These are phyloP conservation scores for Endocarpon pusillum DNA, from an alignment of 495 filamentous ascomycete species.

Conservation along the genomic window DNA sequence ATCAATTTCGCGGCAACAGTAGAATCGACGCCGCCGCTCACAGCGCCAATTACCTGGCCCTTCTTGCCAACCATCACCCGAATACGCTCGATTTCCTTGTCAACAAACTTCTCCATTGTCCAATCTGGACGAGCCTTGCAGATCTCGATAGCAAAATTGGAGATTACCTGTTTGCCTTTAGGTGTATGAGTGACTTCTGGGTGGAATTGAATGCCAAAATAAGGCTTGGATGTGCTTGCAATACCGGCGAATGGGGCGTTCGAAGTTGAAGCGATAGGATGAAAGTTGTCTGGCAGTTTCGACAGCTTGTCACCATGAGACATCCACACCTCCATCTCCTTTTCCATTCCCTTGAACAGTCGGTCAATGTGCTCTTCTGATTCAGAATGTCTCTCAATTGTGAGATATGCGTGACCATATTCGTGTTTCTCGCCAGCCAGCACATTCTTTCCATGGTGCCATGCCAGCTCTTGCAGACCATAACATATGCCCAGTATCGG, in stretches of 20 bases:
- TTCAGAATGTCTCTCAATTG: slow-evolving; percentile 29
- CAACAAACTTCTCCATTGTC: slow-evolving; percentile 68
- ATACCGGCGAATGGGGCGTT: slow-evolving; percentile 74
- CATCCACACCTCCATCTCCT: slow-evolving; percentile 64
- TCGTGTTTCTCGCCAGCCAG: slow-evolving; percentile 52
- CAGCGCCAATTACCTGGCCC: slow-evolving; percentile 71
- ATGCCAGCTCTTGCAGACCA: slow-evolving; percentile 70
- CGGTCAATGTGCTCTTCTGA: slow-evolving; percentile 42
- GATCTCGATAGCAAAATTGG: slow-evolving; percentile 69
- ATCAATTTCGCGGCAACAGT: slow-evolving; percentile 80
- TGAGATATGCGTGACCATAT: slow-evolving; percentile 50
- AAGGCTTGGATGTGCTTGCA: slow-evolving; percentile 49
- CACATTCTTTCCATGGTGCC: slow-evolving; percentile 54
- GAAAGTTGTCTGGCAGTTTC: slow-evolving; percentile 51
- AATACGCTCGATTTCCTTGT: slow-evolving; percentile 63
- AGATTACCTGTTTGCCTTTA: slow-evolving; percentile 43
- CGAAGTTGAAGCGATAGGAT: slow-evolving; percentile 49
- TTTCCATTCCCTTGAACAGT: slow-evolving; percentile 53
- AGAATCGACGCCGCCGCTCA: slow-evolving; percentile 81
- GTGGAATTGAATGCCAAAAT: slow-evolving; percentile 75
- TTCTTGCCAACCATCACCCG: slow-evolving; percentile 56
- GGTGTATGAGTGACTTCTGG: slow-evolving; percentile 56
- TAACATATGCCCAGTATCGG: slow-evolving; percentile 71
- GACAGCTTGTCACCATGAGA: slow-evolving; percentile 73
- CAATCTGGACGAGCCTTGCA: slow-evolving; percentile 59